Percentiles rank a stretch among this genome's conserved stretches.
These are phyloP conservation scores for Colletotrichum sp. DNA, from an alignment of 2,329 filamentous ascomycete species.

Conservation along the genomic window DNA sequence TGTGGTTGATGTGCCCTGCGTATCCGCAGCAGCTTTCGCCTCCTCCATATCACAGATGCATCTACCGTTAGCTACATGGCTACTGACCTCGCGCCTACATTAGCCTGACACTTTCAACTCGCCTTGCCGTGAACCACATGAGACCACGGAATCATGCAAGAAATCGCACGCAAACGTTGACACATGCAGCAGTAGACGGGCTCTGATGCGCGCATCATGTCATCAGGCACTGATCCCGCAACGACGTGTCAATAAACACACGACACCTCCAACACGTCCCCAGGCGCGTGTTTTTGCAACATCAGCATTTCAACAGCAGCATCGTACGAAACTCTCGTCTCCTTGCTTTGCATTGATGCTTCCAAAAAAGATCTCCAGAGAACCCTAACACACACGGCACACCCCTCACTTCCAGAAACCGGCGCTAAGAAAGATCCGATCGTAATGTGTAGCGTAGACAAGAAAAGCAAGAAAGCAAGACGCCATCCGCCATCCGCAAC, in stretches of 20 bases:
- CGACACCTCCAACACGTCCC: neutral
- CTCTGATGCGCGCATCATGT: neutral
- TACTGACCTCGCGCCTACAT: conserved; percentile 1
- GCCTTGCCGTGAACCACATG: neutral
- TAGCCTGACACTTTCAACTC: neutral
- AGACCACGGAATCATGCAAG: neutral
- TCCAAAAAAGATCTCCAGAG: neutral
- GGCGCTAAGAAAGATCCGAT: neutral
- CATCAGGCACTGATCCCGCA: neutral
- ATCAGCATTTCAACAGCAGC: neutral
- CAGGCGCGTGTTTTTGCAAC: neutral
- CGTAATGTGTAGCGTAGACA: neutral
- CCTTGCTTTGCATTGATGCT: neutral
- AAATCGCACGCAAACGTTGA: neutral
- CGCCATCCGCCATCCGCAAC: neutral
- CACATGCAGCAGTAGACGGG: neutral
- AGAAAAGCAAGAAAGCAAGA: neutral
- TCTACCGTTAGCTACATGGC: neutral
- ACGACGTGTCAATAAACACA: neutral
- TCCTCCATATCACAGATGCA: neutral
- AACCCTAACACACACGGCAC: neutral
- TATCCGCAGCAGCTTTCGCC: neutral
- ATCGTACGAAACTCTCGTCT: neutral
- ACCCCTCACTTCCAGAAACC: neutral
- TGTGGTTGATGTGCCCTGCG: neutral